Conservation (phyloP, 768 basidiomycete genomes). For the Rhizopogon salebrosus region DNA sequence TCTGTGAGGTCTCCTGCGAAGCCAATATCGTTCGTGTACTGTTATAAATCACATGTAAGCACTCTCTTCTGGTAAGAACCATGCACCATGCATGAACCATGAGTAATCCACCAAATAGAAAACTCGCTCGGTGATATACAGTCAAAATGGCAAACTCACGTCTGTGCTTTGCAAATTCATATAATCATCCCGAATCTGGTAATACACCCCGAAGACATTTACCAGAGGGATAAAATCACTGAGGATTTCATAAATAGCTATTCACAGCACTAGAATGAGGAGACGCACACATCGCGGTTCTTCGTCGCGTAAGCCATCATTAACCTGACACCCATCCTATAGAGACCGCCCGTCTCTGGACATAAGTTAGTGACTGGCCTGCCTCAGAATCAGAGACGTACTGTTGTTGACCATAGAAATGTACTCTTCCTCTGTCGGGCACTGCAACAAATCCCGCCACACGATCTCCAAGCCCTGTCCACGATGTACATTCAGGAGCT, state of each 20-base stretch:
- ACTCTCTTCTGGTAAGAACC: neutral
- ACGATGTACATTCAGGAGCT: slow-evolving; percentile 83
- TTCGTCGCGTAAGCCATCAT: slow-evolving; percentile 88
- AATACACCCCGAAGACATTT: slow-evolving; percentile 91
- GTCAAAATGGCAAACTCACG: no score
- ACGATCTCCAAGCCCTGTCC: slow-evolving; percentile 93
- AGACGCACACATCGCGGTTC: slow-evolving; percentile 51
- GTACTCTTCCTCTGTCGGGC: slow-evolving; percentile 94
- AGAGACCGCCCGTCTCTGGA: slow-evolving; percentile 89
- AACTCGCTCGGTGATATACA: no score
- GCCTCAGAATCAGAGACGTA: slow-evolving; percentile 26
- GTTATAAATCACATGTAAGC: slow-evolving; percentile 16
- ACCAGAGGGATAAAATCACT: slow-evolving; percentile 92
- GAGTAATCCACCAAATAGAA: neutral
- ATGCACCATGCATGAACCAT: neutral
- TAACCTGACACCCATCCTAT: slow-evolving; percentile 87
- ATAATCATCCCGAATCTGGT: slow-evolving; percentile 96
- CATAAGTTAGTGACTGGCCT: slow-evolving; percentile 5
- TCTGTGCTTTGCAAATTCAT: slow-evolving; percentile 90
- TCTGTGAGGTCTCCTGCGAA: slow-evolving; percentile 76
- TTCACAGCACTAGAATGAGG: neutral
- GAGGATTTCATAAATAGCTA: neutral
- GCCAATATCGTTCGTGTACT: slow-evolving; percentile 64
- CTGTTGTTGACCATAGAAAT: slow-evolving; percentile 96
- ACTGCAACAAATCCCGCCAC: slow-evolving; percentile 88